Evolutionary conservation across 441 rosid genomes (phyloP), one percentile per base, ranked within the genome.

Genomic region (Corymbia calophylla): DNA sequence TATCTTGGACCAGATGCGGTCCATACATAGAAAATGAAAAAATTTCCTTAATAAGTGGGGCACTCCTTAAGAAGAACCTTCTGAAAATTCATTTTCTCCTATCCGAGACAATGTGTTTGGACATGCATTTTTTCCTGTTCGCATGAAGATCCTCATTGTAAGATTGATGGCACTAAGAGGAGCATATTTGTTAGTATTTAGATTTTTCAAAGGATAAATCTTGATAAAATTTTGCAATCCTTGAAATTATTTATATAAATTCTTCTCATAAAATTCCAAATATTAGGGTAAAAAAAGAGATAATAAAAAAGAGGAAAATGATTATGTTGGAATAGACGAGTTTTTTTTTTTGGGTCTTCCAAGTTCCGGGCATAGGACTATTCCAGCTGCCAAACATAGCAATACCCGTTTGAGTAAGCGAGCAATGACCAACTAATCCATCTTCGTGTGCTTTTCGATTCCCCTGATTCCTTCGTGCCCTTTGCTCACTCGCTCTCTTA

Each of bases 401-500:
- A 73, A 21, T 73, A 39, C 82, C 49, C 17, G 17, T 73, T 39
- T 21, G 82, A 73, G 82, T 35, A 29, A 73, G 49, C 49, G 29
- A 25, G 82, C 82, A 39, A 73, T 47, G 82, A 39, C 47, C 49
- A 73, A 73, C 49, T 5, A 73, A 73, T 39, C 82, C 82, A 31
- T 66, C 32, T 90, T 87, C 90, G 81, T 88, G 87, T 89, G 53
- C 89, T 88, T 87, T 21, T 82, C 81, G 80, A 55, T 80, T 88
- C 86, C 92, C 90, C 92, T 88, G 92, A 87, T 90, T 91, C 92
- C 81, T 89, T 11, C 17, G 19, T 55, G 8, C 19, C 58, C 21
- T 18, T 60, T 31, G n/a, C n/a, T 25, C 64, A 4, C 29, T 58
- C n/a, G 27, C 70, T 64, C 70, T 64, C 70, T n/a, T 18, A 53